Evolutionary conservation across 1,139 yeast species (phyloP).

Genomic region (Eremothecium gossypii): DNA sequence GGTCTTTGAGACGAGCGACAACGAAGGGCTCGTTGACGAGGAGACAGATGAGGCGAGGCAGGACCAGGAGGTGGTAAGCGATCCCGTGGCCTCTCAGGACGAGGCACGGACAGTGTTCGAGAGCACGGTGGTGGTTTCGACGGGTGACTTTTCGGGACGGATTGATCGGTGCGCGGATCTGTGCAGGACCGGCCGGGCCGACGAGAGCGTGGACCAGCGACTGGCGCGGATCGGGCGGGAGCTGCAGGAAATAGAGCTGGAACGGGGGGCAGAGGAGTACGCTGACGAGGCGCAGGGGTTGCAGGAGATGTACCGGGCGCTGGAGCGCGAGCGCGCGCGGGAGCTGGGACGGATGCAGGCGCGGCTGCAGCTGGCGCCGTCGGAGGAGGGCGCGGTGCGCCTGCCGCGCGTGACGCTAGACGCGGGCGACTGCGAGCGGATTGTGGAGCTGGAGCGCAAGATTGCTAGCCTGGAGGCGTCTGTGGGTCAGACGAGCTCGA

Average conservation of each 20-base stretch:
- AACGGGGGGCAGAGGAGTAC: slow-evolving; percentile 3
- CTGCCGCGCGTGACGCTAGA: slow-evolving; percentile 12
- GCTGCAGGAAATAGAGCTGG: slow-evolving; percentile 8
- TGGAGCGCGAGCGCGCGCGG: slow-evolving; percentile 4
- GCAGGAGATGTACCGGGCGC: slow-evolving; percentile 3
- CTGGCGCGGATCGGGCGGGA: slow-evolving; percentile 34
- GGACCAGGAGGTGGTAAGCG: background rate
- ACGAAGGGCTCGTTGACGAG: slow-evolving; percentile 30
- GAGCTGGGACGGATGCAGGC: background rate
- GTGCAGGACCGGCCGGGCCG: slow-evolving; percentile 23
- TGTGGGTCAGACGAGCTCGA: slow-evolving; percentile 10
- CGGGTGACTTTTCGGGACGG: slow-evolving; percentile 25
- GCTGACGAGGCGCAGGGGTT: slow-evolving; percentile 3
- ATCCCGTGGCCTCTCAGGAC: slow-evolving; percentile 10
- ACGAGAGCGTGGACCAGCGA: slow-evolving; percentile 38
- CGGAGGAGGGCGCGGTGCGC: slow-evolving; percentile 5
- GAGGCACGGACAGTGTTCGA: slow-evolving; percentile 17
- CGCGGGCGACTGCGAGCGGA: slow-evolving; percentile 7
- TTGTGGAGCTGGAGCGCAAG: slow-evolving; percentile 21
- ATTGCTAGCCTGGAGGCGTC: slow-evolving; percentile 21
- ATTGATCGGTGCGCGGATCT: slow-evolving; percentile 22
- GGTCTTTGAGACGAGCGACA: slow-evolving; percentile 44
- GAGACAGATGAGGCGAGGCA: slow-evolving; percentile 4
- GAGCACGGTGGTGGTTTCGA: slow-evolving; percentile 17
- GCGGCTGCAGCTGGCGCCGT: background rate